Evolutionary conservation across 2,329 filamentous ascomycete genomes (phyloP).

Genomic region (Diaporthe citrichinensis): DNA sequence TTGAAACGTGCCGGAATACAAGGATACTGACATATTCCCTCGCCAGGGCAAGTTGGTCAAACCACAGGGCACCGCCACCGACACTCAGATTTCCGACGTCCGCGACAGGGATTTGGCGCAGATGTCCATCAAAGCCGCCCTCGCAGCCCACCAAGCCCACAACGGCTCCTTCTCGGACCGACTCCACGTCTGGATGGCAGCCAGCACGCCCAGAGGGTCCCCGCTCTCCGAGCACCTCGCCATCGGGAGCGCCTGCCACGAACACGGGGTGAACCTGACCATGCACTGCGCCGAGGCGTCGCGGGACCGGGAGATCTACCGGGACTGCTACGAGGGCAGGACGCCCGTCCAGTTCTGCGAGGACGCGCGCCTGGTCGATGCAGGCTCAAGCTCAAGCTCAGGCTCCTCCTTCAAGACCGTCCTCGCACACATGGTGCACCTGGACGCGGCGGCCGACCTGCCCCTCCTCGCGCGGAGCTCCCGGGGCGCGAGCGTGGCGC

Average conservation of each 20-base stretch:
- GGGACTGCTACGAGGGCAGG: constrained; percentile 52
- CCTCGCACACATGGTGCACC: constrained; percentile 66
- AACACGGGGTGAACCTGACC: constrained; percentile 59
- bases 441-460: constrained; percentile 50
- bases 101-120: constrained; percentile 53
- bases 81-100: constrained; percentile 52
- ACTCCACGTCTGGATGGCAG: constrained; percentile 63
- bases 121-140: constrained; percentile 52
- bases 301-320: constrained; percentile 55
- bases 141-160: constrained; percentile 48
- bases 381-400: constrained; percentile 47
- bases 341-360: constrained; percentile 61
- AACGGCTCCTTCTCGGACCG: constrained; percentile 52
- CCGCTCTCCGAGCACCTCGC: constrained; percentile 53
- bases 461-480: constrained; percentile 51
- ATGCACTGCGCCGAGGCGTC: constrained; percentile 62
- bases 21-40: neutral
- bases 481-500: constrained; percentile 58
- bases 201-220: constrained; percentile 61
- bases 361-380: constrained; percentile 54
- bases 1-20: constrained; percentile 5
- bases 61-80: constrained; percentile 51
- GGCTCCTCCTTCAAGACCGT: constrained; percentile 54
- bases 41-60: constrained; percentile 53
- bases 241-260: constrained; percentile 56